These are phyloP conservation scores for Coemansia sp. DNA, from an alignment of 192 early-diverging fungal genomes.

Conservation along the genomic window DNA sequence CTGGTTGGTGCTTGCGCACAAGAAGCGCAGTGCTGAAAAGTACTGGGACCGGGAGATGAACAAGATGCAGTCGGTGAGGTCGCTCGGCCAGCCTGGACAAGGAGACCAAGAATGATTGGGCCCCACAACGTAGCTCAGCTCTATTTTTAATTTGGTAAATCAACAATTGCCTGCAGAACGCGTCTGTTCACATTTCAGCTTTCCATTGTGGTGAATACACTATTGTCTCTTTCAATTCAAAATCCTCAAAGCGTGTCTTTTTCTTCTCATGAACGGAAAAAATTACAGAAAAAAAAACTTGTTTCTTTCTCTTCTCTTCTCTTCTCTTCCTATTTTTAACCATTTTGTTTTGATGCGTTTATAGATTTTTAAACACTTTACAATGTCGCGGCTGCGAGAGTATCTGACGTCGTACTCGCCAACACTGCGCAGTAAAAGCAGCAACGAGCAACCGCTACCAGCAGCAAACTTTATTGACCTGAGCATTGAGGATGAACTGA, in stretches of 20 bases:
- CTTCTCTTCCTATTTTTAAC: not conserved
- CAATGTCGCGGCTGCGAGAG: not conserved
- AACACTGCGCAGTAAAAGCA: not conserved
- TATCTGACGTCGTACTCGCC: too few relatives aligned
- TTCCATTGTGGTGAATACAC: too few relatives aligned
- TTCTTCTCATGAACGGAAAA: constrained; percentile 1
- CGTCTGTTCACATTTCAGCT: not conserved
- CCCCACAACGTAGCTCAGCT: not conserved
- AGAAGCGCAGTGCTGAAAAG: not conserved
- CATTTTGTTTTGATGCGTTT: not conserved
- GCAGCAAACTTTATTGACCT: constrained; percentile 41
- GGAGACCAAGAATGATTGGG: not conserved
- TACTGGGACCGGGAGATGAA: constrained; percentile 6
- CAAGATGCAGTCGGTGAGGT: not conserved
- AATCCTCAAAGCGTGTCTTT: not conserved
- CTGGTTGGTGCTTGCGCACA: not conserved
- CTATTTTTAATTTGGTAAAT: not conserved
- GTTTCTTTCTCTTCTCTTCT: too few relatives aligned
- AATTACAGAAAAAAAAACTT: too few relatives aligned
- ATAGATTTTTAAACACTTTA: not conserved
- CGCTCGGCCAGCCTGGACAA: not conserved
- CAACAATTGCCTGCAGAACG: not conserved
- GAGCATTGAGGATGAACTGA: constrained; percentile 4
- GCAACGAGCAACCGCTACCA: not conserved
- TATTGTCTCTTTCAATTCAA: not conserved